phyloP scores from a whole-genome alignment of 441 rosid species.

The Melastoma candidum region DNA sequence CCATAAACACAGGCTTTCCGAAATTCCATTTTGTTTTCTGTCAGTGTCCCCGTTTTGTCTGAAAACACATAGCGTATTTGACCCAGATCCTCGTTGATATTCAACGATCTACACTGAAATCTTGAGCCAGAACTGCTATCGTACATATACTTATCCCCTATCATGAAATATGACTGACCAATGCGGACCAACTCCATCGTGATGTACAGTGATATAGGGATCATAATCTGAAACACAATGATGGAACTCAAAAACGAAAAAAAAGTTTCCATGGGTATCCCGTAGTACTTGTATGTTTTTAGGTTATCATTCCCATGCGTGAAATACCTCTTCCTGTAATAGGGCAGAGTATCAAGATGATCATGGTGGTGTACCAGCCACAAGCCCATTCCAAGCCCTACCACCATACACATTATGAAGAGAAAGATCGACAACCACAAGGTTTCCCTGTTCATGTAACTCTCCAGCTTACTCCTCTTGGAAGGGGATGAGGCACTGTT shows the following conservation, averaged over 20 bases:
- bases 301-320: constrained; percentile 35
- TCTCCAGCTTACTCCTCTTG: constrained; percentile 69
- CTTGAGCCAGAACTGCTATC: constrained; percentile 46
- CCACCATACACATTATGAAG: constrained; percentile 59
- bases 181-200: constrained; percentile 79
- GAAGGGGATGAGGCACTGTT: constrained; percentile 72
- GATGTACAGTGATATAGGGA: constrained; percentile 75
- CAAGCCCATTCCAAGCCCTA: constrained; percentile 54
- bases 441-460: constrained; percentile 74
- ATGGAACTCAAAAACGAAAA: constrained; percentile 71
- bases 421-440: constrained; percentile 64
- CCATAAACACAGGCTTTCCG: constrained; percentile 52
- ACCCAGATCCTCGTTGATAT: constrained; percentile 80
- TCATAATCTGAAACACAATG: constrained; percentile 85
- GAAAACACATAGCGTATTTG: constrained; percentile 73
- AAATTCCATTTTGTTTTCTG: constrained; percentile 76
- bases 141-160: constrained; percentile 61
- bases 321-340: constrained; percentile 51
- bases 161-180: constrained; percentile 78
- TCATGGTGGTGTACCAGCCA: constrained; percentile 48
- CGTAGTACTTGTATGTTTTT: constrained; percentile 53
- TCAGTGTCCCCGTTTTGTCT: constrained; percentile 77
- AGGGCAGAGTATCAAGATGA: constrained; percentile 60
- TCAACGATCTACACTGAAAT: constrained; percentile 76
- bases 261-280: constrained; percentile 70